Conservation (phyloP, 352 stramenopile genomes). For the Phytophthora brassicae region DNA sequence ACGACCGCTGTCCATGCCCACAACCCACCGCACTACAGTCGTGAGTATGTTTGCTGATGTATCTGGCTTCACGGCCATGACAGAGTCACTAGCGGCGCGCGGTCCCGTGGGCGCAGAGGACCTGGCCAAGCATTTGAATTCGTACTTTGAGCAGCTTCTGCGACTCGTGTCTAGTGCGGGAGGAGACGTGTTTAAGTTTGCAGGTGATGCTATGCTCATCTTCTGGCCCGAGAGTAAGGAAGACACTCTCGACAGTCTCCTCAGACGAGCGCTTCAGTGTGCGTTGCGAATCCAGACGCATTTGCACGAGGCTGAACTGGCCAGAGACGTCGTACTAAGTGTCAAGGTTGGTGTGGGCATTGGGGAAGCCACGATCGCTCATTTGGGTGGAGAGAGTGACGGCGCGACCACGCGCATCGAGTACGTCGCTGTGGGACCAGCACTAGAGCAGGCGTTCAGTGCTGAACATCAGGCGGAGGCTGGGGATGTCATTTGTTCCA, state of each 20-base stretch:
- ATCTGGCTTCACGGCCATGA: slow-evolving; percentile 93
- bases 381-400: slow-evolving; percentile 89
- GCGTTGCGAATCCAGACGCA: slow-evolving; percentile 90
- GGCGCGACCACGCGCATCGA: slow-evolving; percentile 83
- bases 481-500: slow-evolving; percentile 90
- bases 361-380: slow-evolving; percentile 82
- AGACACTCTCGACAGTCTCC: slow-evolving; percentile 79
- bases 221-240: slow-evolving; percentile 93
- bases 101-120: slow-evolving; percentile 89
- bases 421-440: slow-evolving; percentile 90
- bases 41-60: slow-evolving; percentile 95
- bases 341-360: slow-evolving; percentile 95
- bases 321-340: slow-evolving; percentile 85
- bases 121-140: slow-evolving; percentile 92
- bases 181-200: slow-evolving; percentile 95
- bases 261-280: slow-evolving; percentile 87
- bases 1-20: slow-evolving; percentile 46
- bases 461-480: slow-evolving; percentile 86
- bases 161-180: slow-evolving; percentile 76
- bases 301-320: slow-evolving; percentile 85
- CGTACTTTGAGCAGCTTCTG: slow-evolving; percentile 90
- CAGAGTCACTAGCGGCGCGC: slow-evolving; percentile 86
- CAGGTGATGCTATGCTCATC: slow-evolving; percentile 94
- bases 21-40: slow-evolving; percentile 71
- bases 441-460: slow-evolving; percentile 91